phyloP scores from a whole-genome alignment of 768 basidiomycete genomes.

The Mycena rosella region DNA sequence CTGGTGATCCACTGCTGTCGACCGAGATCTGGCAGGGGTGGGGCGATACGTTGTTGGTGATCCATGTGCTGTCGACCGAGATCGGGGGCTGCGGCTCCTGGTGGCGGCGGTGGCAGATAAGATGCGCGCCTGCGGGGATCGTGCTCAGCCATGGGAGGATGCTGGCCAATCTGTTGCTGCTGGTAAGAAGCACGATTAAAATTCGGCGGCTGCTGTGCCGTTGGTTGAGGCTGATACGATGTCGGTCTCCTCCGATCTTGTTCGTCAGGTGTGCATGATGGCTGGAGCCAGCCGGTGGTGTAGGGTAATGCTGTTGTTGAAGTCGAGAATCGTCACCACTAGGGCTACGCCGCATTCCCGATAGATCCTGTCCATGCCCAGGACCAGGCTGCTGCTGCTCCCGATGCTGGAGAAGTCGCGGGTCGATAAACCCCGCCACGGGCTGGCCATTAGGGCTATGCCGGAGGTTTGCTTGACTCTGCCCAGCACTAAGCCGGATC shows the following conservation, averaged over 20 bases:
- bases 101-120: slow-evolving; percentile 10
- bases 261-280: slow-evolving; percentile 14
- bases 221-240: slow-evolving; percentile 23
- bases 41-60: slow-evolving; percentile 2
- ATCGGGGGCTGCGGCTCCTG: slow-evolving; percentile 14
- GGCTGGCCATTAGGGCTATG: slow-evolving; percentile 15
- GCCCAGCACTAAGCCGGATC: slow-evolving; percentile 8
- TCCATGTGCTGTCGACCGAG: slow-evolving; percentile 10
- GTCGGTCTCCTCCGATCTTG: slow-evolving; percentile 13
- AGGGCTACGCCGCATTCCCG: slow-evolving; percentile 13
- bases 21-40: too few species aligned
- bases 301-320: slow-evolving; percentile 7
- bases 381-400: slow-evolving; percentile 9
- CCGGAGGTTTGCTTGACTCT: slow-evolving; percentile 5
- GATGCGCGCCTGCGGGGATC: slow-evolving; percentile 21
- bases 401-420: slow-evolving; percentile 13
- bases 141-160: slow-evolving; percentile 16
- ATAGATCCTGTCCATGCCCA: slow-evolving; percentile 11
- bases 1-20: too few species aligned
- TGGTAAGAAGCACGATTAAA: not conserved
- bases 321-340: not conserved
- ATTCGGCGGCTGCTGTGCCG: not conserved
- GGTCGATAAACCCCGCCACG: slow-evolving; percentile 9
- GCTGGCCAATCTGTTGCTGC: not conserved
- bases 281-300: not conserved